These are phyloP conservation scores for Angomonas desouzai DNA, from an alignment of 208 protist genomes.

Conservation along the genomic window DNA sequence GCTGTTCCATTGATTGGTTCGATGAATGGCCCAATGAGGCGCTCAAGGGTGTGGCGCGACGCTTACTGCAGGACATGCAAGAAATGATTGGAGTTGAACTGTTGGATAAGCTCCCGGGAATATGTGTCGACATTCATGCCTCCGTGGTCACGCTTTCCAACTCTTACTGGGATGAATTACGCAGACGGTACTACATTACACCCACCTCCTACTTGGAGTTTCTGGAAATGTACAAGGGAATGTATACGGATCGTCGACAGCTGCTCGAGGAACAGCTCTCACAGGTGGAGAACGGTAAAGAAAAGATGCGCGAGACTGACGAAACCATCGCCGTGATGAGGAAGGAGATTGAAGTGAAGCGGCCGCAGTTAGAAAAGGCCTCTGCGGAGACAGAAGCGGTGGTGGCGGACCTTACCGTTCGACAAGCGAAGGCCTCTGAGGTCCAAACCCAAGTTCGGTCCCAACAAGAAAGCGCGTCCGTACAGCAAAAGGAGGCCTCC, in stretches of 20 bases:
- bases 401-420: constrained; percentile 84
- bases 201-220: constrained; percentile 96
- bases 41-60: constrained; percentile 83
- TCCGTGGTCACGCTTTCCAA: constrained; percentile 64
- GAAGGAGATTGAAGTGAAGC: constrained; percentile 88
- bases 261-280: constrained; percentile 85
- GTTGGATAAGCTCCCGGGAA: constrained; percentile 52
- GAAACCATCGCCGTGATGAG: constrained; percentile 92
- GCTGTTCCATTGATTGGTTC: constrained; percentile 98
- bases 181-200: constrained; percentile 94
- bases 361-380: constrained; percentile 86
- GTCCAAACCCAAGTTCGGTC: constrained; percentile 86
- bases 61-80: constrained; percentile 66
- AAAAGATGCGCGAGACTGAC: constrained; percentile 92
- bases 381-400: constrained; percentile 86
- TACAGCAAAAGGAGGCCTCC: constrained; percentile 82
- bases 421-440: constrained; percentile 80
- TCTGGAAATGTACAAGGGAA: constrained; percentile 90
- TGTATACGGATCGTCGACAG: constrained; percentile 76
- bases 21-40: constrained; percentile 95
- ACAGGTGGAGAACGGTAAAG: constrained; percentile 85
- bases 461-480: constrained; percentile 88
- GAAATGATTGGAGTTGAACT: constrained; percentile 38
- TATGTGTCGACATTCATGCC: constrained; percentile 90
- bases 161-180: constrained; percentile 89